These are phyloP conservation scores for Rhizophagus prolifer DNA, from an alignment of 192 early-diverging fungal genomes.

Conservation along the genomic window DNA sequence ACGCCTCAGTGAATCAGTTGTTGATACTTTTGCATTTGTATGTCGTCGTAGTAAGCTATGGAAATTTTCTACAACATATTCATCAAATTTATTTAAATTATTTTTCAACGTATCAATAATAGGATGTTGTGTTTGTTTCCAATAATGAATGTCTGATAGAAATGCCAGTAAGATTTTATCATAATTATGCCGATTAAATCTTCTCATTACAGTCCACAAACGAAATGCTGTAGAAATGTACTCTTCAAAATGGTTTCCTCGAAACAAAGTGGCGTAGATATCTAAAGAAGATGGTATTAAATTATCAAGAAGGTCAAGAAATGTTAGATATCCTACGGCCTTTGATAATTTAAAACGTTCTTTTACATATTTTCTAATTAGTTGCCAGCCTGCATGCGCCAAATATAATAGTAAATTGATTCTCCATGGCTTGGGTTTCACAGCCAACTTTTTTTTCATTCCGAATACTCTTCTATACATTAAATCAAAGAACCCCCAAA, in stretches of 20 bases:
- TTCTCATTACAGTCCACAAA: neutral
- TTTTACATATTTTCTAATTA: neutral
- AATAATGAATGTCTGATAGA: neutral
- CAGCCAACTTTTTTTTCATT: conserved; percentile 8
- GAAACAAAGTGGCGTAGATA: neutral
- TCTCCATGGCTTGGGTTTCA: neutral
- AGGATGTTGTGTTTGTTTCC: neutral
- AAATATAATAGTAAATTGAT: conserved; percentile 17
- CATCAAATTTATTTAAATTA: neutral
- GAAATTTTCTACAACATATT: neutral
- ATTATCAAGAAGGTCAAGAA: too few species aligned
- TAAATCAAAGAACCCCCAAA: conserved; percentile 12
- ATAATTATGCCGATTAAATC: conserved; percentile 10
- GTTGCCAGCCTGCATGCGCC: neutral
- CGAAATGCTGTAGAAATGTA: neutral
- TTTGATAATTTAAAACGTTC: conserved; percentile 1
- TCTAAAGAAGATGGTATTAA: too few species aligned
- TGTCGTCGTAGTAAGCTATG: neutral
- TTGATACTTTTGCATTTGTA: conserved; percentile 7
- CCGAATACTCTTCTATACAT: neutral
- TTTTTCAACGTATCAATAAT: neutral
- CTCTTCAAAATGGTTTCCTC: neutral
- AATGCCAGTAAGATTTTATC: conserved; percentile 4
- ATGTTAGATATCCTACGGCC: neutral
- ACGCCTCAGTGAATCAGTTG: neutral